Evolutionary conservation across 257 asterid genomes (phyloP).

Genomic region (Prunella vulgaris): DNA sequence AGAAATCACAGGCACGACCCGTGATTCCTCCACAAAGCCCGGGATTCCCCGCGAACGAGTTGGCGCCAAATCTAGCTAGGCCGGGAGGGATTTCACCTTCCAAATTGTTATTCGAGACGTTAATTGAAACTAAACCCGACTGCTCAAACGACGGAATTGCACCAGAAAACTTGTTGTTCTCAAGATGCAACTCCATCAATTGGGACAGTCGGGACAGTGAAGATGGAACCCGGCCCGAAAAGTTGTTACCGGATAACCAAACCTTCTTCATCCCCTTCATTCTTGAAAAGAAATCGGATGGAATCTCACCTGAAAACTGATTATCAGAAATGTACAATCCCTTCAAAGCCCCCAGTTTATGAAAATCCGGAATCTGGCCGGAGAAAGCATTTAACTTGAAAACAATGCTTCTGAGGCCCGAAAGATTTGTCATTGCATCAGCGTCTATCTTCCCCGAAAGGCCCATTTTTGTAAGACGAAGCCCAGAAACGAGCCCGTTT

Average conservation of each 20-base stretch:
- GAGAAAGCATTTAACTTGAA: slow-evolving; percentile 44
- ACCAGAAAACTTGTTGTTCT: slow-evolving; percentile 59
- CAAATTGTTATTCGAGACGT: slow-evolving; percentile 53
- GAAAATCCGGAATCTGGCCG: slow-evolving; percentile 61
- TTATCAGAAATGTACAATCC: slow-evolving; percentile 50
- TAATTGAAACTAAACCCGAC: slow-evolving; percentile 30
- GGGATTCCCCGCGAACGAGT: slow-evolving; percentile 43
- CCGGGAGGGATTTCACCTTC: slow-evolving; percentile 50
- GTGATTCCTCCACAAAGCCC: slow-evolving; percentile 53
- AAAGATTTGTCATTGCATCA: slow-evolving; percentile 46
- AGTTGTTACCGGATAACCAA: slow-evolving; percentile 56
- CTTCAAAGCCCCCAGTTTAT: slow-evolving; percentile 36
- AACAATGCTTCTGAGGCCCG: slow-evolving; percentile 42
- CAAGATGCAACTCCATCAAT: slow-evolving; percentile 52
- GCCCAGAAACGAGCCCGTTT: slow-evolving; percentile 36
- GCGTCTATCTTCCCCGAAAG: slow-evolving; percentile 55
- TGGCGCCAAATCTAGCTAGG: slow-evolving; percentile 29
- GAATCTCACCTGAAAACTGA: slow-evolving; percentile 61
- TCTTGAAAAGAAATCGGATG: slow-evolving; percentile 36
- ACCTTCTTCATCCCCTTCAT: slow-evolving; percentile 54
- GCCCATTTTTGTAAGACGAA: slow-evolving; percentile 40
- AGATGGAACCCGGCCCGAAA: slow-evolving; percentile 57
- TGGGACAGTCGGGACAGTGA: slow-evolving; percentile 35
- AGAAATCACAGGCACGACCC: slow-evolving; percentile 24
- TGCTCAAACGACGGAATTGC: slow-evolving; percentile 45